phyloP scores from a whole-genome alignment of 371 early-diverging fungal species.

The Mucor plumbeus region DNA sequence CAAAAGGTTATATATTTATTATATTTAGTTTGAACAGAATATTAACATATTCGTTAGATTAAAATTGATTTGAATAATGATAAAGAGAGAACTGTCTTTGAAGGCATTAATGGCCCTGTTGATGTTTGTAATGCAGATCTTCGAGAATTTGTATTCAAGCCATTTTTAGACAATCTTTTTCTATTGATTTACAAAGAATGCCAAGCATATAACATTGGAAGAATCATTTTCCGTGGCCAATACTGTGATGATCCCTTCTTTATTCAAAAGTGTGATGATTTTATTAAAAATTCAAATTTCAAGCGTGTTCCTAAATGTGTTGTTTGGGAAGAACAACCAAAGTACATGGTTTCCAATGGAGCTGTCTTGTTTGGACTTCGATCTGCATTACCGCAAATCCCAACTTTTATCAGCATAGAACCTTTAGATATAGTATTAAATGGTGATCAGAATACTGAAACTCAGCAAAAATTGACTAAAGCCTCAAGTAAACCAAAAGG shows the following conservation, averaged over 20 bases:
- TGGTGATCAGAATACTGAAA: no score
- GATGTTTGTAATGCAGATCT: not conserved
- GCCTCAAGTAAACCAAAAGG: no score
- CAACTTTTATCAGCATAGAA: not conserved
- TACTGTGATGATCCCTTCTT: not conserved
- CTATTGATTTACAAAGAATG: not conserved
- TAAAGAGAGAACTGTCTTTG: not conserved
- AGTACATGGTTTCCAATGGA: constrained; percentile 3
- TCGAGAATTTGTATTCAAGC: not conserved
- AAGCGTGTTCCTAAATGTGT: not conserved
- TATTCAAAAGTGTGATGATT: not conserved
- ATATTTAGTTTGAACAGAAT: not conserved
- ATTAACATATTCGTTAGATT: not conserved
- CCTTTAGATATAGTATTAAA: no score
- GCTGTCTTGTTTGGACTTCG: constrained; percentile 6
- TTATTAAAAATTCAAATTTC: not conserved
- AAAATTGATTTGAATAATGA: not conserved
- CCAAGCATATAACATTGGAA: not conserved
- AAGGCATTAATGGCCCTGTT: not conserved
- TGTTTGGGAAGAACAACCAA: not conserved
- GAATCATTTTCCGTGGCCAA: not conserved
- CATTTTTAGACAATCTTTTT: not conserved
- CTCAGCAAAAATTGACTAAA: no score
- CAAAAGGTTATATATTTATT: not conserved
- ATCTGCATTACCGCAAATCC: not conserved